phyloP scores from a whole-genome alignment of 2,329 filamentous ascomycete genomes.

The Fusarium acutatum region DNA sequence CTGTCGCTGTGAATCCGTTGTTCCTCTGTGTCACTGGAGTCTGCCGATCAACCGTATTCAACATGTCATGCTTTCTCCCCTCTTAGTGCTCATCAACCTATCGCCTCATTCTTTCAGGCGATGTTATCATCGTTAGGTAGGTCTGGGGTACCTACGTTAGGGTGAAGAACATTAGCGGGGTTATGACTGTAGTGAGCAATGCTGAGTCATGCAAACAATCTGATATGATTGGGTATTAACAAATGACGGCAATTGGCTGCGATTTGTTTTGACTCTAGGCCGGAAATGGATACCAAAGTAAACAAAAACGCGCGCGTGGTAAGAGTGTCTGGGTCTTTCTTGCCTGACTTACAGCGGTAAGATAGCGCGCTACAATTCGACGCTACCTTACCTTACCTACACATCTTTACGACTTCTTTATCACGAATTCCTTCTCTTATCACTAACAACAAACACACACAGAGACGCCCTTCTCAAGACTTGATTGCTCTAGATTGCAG shows the following conservation, averaged over 20 bases:
- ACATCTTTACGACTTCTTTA: constrained; percentile 26
- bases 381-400: constrained; percentile 14
- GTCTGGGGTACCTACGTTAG: constrained; percentile 8
- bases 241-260: constrained; percentile 21
- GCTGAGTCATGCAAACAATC: constrained; percentile 2
- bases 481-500: background rate
- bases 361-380: constrained; percentile 34
- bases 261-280: constrained; percentile 45
- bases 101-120: constrained; percentile 23
- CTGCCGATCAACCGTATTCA: constrained; percentile 28
- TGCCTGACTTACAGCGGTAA: constrained; percentile 26
- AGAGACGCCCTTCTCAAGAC: constrained; percentile 5
- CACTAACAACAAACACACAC: constrained; percentile 33
- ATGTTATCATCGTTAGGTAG: constrained; percentile 33
- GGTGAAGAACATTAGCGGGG: constrained; percentile 25
- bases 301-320: constrained; percentile 52
- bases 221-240: constrained; percentile 3
- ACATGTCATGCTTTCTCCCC: constrained; percentile 34
- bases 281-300: constrained; percentile 50
- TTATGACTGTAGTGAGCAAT: constrained; percentile 12
- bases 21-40: constrained; percentile 1
- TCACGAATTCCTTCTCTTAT: constrained; percentile 23
- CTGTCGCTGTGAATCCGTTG: constrained; percentile 7
- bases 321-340: constrained; percentile 21
- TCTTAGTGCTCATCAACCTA: constrained; percentile 12